Base-by-base conservation (phyloP, 495 filamentous ascomycete genomes). In the Rostrohypoxylon terebratum region DNA sequence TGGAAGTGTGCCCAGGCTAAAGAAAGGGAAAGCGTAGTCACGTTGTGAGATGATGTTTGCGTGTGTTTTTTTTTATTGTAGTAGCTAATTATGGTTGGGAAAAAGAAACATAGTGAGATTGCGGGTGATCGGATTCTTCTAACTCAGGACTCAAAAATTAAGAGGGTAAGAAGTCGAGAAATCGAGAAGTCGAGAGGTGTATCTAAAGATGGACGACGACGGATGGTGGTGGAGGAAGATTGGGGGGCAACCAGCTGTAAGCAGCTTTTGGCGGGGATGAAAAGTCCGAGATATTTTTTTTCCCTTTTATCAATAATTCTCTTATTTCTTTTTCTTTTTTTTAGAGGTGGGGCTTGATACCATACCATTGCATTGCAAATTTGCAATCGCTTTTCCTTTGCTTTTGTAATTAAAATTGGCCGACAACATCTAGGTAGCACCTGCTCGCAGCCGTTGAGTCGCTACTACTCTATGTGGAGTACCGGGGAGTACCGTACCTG, bases 181-280 rank as follows among this genome's bases (percentile, higher is more conserved):
- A 5, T 28, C 25, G 25, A 33, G 25, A 14, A 28, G 21, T 42
- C 38, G n/a, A n/a, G 58, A 28, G 7, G 47, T 36, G 62, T 64
- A 55, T 47, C 50, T 21, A 42, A 59, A 61, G 69, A 72, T 66
- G 47, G 54, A 60, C 25, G 54, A 60, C 25, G 54, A 34, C 69
- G 69, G 68, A 71, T 66, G 59, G 59, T 73, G 66, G 71, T 73
- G 71, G 71, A 73, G 71, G 71, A 73, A 66, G 71, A 62, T 73
- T 73, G 66, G 71, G 71, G 71, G 71, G 71, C 11, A 14, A 25
- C 44, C 61, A 74, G 71, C 66, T 74, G 55, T 33, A 25, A 50
- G 60, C 21, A 63, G 59, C 66, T 68, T 53, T 69, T 69, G 66
- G 66, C 66, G 71, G 71, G 71, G 66, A 66, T 3, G 57, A 69